These are phyloP conservation scores for Candolleomyces efflorescens DNA, from an alignment of 768 basidiomycete genomes.

Conservation along the genomic window DNA sequence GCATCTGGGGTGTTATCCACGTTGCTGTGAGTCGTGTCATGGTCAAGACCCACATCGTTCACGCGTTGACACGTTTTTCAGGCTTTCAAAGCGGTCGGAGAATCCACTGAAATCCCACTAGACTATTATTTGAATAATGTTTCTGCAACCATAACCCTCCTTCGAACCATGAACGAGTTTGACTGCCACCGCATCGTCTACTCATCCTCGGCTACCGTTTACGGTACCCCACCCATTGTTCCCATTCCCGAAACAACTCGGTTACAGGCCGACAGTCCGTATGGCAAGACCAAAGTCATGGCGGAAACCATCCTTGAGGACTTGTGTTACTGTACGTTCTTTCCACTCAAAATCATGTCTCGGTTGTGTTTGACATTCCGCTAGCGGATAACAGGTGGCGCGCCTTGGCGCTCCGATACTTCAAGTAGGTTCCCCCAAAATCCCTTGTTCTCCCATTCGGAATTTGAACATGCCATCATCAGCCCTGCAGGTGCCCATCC, in stretches of 20 bases:
- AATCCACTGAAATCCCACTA: constrained; percentile 89
- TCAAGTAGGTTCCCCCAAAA: constrained; percentile 64
- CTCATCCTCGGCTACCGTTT: constrained; percentile 97
- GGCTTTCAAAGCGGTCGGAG: constrained; percentile 98
- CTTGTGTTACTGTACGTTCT: constrained; percentile 64
- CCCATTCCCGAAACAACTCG: constrained; percentile 94
- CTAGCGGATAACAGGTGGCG: constrained; percentile 73
- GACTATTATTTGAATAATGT: constrained; percentile 96
- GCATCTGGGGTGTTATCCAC: constrained; percentile 96
- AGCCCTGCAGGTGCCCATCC: constrained; percentile 99
- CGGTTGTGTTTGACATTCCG: constrained; percentile 5
- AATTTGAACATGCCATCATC: not conserved
- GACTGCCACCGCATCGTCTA: constrained; percentile 88
- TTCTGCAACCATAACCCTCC: constrained; percentile 75
- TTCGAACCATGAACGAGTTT: constrained; percentile 84
- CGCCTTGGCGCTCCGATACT: constrained; percentile 88
- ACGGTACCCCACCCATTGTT: constrained; percentile 87
- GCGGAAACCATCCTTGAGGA: constrained; percentile 87
- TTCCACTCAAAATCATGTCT: constrained; percentile 5
- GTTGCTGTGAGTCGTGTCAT: constrained; percentile 65
- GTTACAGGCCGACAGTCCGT: constrained; percentile 85
- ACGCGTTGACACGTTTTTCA: constrained; percentile 22
- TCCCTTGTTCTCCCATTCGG: not conserved
- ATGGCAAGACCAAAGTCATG: constrained; percentile 97
- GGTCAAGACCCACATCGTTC: not conserved